These are phyloP conservation scores for Aspergillus chevalieri DNA, from an alignment of 2,329 filamentous ascomycete genomes.

Conservation along the genomic window DNA sequence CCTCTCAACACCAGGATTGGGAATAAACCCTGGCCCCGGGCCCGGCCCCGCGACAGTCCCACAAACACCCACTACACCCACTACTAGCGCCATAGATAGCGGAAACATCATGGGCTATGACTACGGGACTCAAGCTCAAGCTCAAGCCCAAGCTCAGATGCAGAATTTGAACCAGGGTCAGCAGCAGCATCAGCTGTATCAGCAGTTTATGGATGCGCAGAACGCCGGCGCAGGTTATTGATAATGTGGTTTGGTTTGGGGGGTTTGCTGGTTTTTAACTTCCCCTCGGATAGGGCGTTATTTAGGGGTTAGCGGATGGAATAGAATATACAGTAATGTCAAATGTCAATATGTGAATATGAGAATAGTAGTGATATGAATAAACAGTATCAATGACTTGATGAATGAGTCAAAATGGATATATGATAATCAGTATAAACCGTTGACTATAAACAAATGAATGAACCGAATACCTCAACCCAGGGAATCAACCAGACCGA, in stretches of 20 bases:
- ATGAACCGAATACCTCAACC: too few species aligned
- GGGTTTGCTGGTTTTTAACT: not conserved
- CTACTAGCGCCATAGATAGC: not conserved
- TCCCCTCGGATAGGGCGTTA: too few species aligned
- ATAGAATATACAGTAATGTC: too few species aligned
- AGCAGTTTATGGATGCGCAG: slow-evolving; percentile 1
- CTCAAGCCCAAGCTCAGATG: not conserved
- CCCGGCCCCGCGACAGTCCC: not conserved
- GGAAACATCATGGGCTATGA: slow-evolving; percentile 1
- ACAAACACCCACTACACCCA: not conserved
- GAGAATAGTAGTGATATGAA: too few species aligned
- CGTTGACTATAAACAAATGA: too few species aligned
- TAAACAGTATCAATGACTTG: too few species aligned
- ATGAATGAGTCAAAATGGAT: too few species aligned
- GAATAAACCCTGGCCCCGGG: not conserved
- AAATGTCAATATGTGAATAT: too few species aligned
- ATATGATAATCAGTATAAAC: too few species aligned
- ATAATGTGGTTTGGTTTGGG: slow-evolving; percentile 13
- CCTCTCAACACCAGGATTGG: not conserved
- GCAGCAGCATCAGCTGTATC: not conserved
- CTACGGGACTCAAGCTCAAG: slow-evolving; percentile 1
- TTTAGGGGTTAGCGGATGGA: too few species aligned
- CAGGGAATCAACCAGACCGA: too few species aligned
- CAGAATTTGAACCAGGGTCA: not conserved
- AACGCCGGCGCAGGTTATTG: slow-evolving; percentile 13